Conservation (phyloP, 2,329 filamentous ascomycete species). For the Didymella glomerata region DNA sequence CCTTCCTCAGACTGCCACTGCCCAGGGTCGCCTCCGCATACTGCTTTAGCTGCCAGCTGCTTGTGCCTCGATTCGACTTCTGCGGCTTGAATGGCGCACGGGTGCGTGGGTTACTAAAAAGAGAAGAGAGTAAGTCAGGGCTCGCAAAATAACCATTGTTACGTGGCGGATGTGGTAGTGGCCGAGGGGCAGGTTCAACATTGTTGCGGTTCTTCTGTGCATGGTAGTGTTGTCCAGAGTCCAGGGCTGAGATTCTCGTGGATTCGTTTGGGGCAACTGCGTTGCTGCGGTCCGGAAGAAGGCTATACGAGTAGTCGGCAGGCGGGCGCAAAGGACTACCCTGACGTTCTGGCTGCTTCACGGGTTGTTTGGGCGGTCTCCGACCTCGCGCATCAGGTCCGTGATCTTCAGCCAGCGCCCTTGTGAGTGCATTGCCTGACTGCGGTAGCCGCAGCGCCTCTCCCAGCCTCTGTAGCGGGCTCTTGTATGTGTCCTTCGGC, state of each 20-base stretch:
- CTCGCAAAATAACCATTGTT: constrained; percentile 31
- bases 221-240: constrained; percentile 22
- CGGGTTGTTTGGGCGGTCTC: background rate
- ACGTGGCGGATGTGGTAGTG: constrained; percentile 17
- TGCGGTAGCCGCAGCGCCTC: constrained; percentile 38
- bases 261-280: constrained; percentile 15
- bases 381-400: constrained; percentile 3
- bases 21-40: constrained; percentile 98
- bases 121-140: constrained; percentile 47
- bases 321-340: constrained; percentile 37
- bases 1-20: constrained; percentile 92
- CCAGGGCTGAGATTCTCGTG: constrained; percentile 18
- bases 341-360: constrained; percentile 7
- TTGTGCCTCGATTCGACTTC: constrained; percentile 83
- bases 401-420: constrained; percentile 9
- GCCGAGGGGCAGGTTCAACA: constrained; percentile 18
- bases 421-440: constrained; percentile 21
- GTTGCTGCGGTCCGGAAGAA: constrained; percentile 26
- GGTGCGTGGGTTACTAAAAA: constrained; percentile 81
- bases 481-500: constrained; percentile 41
- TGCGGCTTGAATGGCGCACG: constrained; percentile 92
- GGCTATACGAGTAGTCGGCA: constrained; percentile 48
- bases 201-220: constrained; percentile 18
- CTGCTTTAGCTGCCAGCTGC: constrained; percentile 92
- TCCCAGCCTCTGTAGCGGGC: constrained; percentile 44